phyloP scores from a whole-genome alignment of 371 early-diverging fungal species.

The Mucor velutinosus region DNA sequence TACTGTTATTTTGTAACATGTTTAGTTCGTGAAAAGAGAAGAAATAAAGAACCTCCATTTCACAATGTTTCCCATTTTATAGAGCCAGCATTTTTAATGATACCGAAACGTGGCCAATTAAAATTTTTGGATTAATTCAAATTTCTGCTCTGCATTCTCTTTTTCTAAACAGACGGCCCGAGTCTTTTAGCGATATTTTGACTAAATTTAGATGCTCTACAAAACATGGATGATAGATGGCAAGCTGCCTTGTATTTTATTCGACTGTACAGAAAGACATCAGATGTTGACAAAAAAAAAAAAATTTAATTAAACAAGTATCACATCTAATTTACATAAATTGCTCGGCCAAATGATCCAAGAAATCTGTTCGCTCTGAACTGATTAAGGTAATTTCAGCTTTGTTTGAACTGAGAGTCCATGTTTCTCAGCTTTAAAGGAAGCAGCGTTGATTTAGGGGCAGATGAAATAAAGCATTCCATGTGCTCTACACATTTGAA shows the following conservation, averaged over 20 bases:
- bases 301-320: neutral
- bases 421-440: neutral
- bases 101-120: neutral
- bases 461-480: neutral
- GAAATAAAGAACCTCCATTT: neutral
- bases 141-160: neutral
- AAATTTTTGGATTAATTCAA: neutral
- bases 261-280: neutral
- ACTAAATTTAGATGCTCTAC: neutral
- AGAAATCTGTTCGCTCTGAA: neutral
- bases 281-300: neutral
- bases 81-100: neutral
- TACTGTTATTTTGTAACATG: neutral
- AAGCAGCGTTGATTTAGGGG: neutral
- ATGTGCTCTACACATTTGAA: neutral
- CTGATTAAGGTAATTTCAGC: neutral
- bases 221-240: neutral
- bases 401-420: neutral
- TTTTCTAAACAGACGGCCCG: neutral
- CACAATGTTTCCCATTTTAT: constrained; percentile 1
- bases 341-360: neutral
- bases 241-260: neutral
- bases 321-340: neutral
- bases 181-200: constrained; percentile 1
- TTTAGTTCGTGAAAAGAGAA: neutral